A percentile compares a stretch with the other conserved stretches of the same genome.
Conservation (phyloP, 2,329 filamentous ascomycete genomes). For the Fusarium coicis region DNA sequence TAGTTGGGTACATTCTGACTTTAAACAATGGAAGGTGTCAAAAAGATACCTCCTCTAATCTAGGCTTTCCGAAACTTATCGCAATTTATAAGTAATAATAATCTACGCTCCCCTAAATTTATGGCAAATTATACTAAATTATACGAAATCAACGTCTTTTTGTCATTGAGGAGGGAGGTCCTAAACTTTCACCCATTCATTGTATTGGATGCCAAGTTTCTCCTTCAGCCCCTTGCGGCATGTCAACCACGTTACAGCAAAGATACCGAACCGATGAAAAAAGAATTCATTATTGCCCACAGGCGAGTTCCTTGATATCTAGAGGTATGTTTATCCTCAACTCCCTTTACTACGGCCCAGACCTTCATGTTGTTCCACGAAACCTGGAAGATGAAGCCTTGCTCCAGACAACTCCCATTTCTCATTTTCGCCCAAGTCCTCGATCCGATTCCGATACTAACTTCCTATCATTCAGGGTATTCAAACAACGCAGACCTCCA, state of each 20-base stretch:
- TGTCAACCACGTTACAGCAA: not conserved
- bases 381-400: not conserved
- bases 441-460: not conserved
- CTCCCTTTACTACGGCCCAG: conserved; percentile 1
- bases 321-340: conserved; percentile 5
- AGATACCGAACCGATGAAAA: not conserved
- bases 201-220: not conserved
- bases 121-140: too few relatives aligned
- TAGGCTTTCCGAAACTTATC: too few relatives aligned
- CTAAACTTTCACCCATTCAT: not conserved
- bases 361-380: not conserved
- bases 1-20: too few relatives aligned
- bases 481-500: conserved; percentile 28
- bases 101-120: too few relatives aligned
- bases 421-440: not conserved
- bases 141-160: too few relatives aligned
- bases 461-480: conserved; percentile 19
- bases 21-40: too few relatives aligned
- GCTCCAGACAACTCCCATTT: not conserved
- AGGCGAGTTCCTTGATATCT: conserved; percentile 1
- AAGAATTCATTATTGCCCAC: not conserved
- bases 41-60: too few relatives aligned
- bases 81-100: too few relatives aligned
- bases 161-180: too few relatives aligned
- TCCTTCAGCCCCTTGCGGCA: not conserved